Evolutionary conservation across 345 rosid species (phyloP), one percentile per base, ranked within the genome.

Genomic region (Corchorus olitorius): DNA sequence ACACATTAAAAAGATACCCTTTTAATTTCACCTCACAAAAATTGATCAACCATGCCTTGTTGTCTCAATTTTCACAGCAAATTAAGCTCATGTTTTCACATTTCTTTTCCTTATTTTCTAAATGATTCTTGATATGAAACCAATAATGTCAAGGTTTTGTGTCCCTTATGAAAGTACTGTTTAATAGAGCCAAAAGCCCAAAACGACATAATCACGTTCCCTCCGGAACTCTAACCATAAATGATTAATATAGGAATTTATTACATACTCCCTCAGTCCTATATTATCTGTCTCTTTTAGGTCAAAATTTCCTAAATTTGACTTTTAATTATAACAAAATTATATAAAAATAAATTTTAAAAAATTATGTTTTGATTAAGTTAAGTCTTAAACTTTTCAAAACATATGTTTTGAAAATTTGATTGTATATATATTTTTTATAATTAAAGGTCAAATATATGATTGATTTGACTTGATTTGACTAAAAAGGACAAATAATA

Each of bases 121-220:
- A 53, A 53, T 50, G 45, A 53, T 69, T 69, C 73, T 69, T 16
- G 59, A 49, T 3, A 35, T 52, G 46, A 35, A 35, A 67, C 72
- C 55, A 67, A 67, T 33, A 69, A 69, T 69, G 58, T 69, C 22
- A 16, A 49, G 13, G 73, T 69, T 27, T 27, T 27, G 27, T 68
- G 72, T 68, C 58, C 22, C 22, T 15, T 11, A 41, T 46, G 14
- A 58, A 49, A 48, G 43, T 49, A 68, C 43, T 50, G 1, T 45
- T 49, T 68, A 68, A 60, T 68, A n/a, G 19, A 65, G 70, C 16
- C 53, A 20, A 39, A 39, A 5, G 41, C 41, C 41, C 41, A 39
- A 39, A 39, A 45, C n/a, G 50, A 46, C 71, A 37, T 15, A 14
- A 63, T 63, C 46, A 37, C 45, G 12, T 63, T 63, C 22, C 65